Evolutionary conservation across 2,329 filamentous ascomycete genomes (phyloP).

Genomic region (Fusarium stilboides): DNA sequence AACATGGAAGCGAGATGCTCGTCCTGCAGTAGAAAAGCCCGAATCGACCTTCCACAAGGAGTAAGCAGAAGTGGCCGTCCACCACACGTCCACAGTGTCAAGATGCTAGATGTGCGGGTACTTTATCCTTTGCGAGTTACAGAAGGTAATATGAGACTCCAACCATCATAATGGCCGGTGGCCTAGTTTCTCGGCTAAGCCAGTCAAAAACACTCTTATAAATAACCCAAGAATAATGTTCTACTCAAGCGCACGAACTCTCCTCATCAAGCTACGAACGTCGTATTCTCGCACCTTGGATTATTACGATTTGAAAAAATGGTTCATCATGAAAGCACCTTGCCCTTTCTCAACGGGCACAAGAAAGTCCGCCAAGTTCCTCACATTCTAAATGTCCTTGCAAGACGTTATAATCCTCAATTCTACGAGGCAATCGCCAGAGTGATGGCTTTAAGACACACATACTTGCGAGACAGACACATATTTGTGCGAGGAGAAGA

Average conservation of each 20-base stretch:
- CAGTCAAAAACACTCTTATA: slow-evolving; percentile 11
- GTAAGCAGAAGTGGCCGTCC: background rate
- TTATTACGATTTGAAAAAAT: background rate
- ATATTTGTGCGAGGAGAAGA: slow-evolving; percentile 47
- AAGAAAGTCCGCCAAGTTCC: slow-evolving; percentile 21
- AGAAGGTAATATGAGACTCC: background rate
- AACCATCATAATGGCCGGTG: background rate
- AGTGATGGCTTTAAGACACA: slow-evolving; percentile 42
- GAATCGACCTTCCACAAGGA: slow-evolving; percentile 22
- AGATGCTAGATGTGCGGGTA: background rate
- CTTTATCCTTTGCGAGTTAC: background rate
- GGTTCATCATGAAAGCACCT: slow-evolving; percentile 5
- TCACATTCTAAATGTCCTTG: slow-evolving; percentile 42
- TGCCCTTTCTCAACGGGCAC: slow-evolving; percentile 21
- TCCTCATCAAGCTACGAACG: background rate
- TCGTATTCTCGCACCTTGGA: slow-evolving; percentile 4
- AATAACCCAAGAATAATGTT: slow-evolving; percentile 1
- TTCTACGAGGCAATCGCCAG: slow-evolving; percentile 44
- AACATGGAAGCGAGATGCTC: background rate
- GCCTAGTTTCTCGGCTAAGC: background rate
- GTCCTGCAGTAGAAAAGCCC: background rate
- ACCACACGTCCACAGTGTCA: background rate
- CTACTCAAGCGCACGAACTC: background rate
- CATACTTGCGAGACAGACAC: slow-evolving; percentile 40
- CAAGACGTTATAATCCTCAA: slow-evolving; percentile 36